Conservation (phyloP, 345 rosid genomes). For the Raphanus sativus region DNA sequence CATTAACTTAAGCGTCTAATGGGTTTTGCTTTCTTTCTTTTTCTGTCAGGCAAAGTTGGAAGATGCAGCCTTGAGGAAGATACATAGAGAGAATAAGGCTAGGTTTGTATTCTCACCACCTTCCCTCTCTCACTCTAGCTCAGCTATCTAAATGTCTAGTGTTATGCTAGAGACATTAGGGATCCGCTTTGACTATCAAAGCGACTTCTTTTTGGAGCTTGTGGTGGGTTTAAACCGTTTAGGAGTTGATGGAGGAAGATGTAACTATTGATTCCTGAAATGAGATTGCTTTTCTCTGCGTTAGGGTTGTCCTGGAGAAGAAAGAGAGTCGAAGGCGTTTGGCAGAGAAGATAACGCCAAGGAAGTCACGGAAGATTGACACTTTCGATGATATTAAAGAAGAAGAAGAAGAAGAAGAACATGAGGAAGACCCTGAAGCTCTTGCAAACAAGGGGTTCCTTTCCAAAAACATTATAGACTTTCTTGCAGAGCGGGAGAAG, state of each 20-base stretch:
- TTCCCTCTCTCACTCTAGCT: neutral
- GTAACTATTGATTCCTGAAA: neutral
- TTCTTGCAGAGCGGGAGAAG: conserved; percentile 86
- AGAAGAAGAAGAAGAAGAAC: conserved; percentile 45
- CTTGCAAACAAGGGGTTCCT: conserved; percentile 64
- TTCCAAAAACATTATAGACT: conserved; percentile 64
- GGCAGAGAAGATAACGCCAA: conserved; percentile 62
- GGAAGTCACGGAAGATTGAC: conserved; percentile 38
- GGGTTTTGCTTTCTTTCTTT: neutral
- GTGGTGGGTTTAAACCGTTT: no score
- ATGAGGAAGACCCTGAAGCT: conserved; percentile 42
- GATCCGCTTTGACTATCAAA: neutral
- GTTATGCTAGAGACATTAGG: neutral
- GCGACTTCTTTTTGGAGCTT: no score
- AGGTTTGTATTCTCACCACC: conserved; percentile 42
- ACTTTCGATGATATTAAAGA: conserved; percentile 40
- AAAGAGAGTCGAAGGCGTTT: conserved; percentile 68
- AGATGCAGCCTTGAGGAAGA: conserved; percentile 60
- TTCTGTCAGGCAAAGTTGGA: conserved; percentile 51
- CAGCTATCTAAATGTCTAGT: neutral
- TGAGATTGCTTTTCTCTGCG: conserved; percentile 5
- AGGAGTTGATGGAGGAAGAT: neutral
- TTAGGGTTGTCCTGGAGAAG: conserved; percentile 64
- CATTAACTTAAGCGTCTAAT: neutral
- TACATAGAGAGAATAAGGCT: conserved; percentile 61